These are phyloP conservation scores for Neostapfia colusana DNA, from an alignment of 176 grass and related monocot species.

Conservation along the genomic window DNA sequence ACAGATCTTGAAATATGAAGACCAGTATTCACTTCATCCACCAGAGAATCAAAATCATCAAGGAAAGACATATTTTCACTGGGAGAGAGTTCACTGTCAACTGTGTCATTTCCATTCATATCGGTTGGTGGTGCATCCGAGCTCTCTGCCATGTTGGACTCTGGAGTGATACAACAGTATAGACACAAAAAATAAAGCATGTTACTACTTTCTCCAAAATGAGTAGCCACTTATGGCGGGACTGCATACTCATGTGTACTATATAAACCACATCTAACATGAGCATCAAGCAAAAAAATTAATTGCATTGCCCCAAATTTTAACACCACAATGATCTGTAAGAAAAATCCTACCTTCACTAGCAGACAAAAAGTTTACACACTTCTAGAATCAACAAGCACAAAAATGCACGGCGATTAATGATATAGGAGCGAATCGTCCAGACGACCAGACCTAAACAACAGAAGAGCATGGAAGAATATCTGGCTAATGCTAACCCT, in stretches of 20 bases:
- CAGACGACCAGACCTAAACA: background rate
- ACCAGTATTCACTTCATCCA: constrained; percentile 37
- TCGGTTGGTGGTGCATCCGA: background rate
- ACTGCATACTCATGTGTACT: background rate
- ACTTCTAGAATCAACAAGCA: background rate
- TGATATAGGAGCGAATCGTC: background rate
- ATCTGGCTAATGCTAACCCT: constrained; percentile 26
- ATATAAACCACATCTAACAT: constrained; percentile 1
- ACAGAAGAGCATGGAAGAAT: constrained; percentile 4
- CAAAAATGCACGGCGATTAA: background rate
- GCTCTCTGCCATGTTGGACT: constrained; percentile 33
- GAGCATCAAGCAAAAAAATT: background rate
- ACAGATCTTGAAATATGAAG: constrained; percentile 51
- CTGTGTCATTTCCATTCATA: constrained; percentile 8
- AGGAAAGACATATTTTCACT: constrained; percentile 24
- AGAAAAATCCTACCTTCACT: background rate
- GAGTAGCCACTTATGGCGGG: constrained; percentile 1
- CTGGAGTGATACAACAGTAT: background rate
- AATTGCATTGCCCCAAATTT: background rate
- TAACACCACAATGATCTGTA: background rate
- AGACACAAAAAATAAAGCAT: constrained; percentile 4
- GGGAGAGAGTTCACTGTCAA: constrained; percentile 28
- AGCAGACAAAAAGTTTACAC: background rate
- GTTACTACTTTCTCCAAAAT: background rate
- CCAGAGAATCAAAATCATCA: constrained; percentile 46